These are phyloP conservation scores for Diaporthe australafricana DNA, from an alignment of 2,329 filamentous ascomycete genomes.

Conservation along the genomic window DNA sequence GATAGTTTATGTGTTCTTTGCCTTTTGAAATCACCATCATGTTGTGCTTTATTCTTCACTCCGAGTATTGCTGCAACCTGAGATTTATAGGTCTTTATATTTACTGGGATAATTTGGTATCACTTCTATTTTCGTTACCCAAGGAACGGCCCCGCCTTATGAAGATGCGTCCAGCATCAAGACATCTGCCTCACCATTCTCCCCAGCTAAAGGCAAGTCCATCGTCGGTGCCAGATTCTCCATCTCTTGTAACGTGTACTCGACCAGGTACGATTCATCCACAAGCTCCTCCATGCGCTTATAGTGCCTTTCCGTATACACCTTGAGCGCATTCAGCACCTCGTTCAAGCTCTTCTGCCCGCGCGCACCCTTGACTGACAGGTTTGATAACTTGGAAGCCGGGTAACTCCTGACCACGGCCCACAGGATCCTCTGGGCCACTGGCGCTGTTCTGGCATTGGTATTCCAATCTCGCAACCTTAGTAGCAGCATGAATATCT, in stretches of 20 bases:
- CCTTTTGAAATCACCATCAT: neutral
- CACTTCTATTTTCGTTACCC: conserved; percentile 2
- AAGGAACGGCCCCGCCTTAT: neutral
- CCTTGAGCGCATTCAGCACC: conserved; percentile 85
- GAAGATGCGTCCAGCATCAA: conserved; percentile 43
- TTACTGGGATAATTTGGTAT: conserved; percentile 7
- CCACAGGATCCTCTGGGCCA: conserved; percentile 88
- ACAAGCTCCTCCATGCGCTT: conserved; percentile 88
- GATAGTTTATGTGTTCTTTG: neutral
- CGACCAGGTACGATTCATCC: conserved; percentile 93
- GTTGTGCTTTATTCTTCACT: neutral
- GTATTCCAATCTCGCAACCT: conserved; percentile 97
- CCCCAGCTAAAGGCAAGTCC: conserved; percentile 39
- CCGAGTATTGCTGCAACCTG: neutral
- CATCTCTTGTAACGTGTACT: conserved; percentile 95
- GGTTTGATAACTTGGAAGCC: conserved; percentile 77
- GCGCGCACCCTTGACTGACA: conserved; percentile 70
- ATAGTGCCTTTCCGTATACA: conserved; percentile 95
- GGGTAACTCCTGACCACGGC: conserved; percentile 85
- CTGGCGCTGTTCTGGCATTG: conserved; percentile 85
- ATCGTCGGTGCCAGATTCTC: conserved; percentile 71
- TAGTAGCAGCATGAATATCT: conserved; percentile 85
- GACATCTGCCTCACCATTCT: conserved; percentile 40
- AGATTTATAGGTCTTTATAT: neutral
- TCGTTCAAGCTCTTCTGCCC: conserved; percentile 80